A percentile compares a stretch with the other conserved stretches of the same genome.
Conservation (phyloP, 257 asterid species). For the Avicennia marina region DNA sequence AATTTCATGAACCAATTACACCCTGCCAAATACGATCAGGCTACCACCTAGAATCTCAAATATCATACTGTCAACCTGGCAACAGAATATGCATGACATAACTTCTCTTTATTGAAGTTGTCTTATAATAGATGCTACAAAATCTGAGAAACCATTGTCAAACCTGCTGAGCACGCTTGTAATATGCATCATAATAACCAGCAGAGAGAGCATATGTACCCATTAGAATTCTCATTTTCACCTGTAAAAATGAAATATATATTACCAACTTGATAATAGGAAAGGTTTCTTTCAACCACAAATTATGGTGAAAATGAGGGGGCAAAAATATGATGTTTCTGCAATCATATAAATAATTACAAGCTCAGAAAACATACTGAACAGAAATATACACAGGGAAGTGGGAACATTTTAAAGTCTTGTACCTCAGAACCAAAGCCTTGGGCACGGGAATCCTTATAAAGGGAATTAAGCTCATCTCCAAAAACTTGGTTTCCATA, state of each 20-base stretch:
- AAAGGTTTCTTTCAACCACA: not conserved
- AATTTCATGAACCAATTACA: not conserved
- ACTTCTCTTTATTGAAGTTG: not conserved
- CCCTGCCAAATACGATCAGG: constrained; percentile 3
- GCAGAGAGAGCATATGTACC: constrained; percentile 99
- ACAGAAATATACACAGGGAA: not conserved
- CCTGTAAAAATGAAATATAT: constrained; percentile 39
- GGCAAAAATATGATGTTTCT: not conserved
- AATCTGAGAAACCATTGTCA: constrained; percentile 10
- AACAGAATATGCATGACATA: not conserved
- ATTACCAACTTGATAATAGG: constrained; percentile 10
- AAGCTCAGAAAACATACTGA: too few relatives aligned
- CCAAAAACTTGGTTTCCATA: constrained; percentile 79
- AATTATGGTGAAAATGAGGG: constrained; percentile 6
- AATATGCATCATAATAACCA: constrained; percentile 97
- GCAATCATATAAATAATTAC: not conserved
- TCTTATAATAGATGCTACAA: constrained; percentile 2
- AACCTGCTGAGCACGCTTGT: constrained; percentile 99
- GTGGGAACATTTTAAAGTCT: not conserved
- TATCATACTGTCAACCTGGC: not conserved
- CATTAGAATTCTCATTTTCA: constrained; percentile 91
- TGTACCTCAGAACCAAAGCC: constrained; percentile 97
- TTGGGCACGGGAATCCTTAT: constrained; percentile 78
- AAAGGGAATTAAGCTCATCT: constrained; percentile 73
- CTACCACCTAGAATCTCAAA: not conserved